phyloP scores from a whole-genome alignment of 2,329 filamentous ascomycete genomes.

The Epicoccum nigrum region DNA sequence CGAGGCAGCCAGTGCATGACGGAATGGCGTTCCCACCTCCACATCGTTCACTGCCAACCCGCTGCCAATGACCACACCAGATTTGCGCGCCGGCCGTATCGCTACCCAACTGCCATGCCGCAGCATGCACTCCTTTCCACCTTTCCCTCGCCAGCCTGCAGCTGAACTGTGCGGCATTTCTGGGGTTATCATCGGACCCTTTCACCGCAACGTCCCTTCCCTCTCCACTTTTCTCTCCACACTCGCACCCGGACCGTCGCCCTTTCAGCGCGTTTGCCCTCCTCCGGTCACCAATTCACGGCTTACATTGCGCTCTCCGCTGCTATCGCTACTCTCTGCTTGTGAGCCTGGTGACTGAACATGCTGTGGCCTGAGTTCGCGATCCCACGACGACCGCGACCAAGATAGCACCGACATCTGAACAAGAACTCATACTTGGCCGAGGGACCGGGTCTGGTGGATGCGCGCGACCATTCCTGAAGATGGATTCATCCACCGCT shows the following conservation, averaged over 20 bases:
- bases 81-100: constrained; percentile 19
- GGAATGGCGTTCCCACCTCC: constrained; percentile 26
- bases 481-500: constrained; percentile 33
- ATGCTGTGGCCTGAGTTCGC: constrained; percentile 29
- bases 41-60: constrained; percentile 20
- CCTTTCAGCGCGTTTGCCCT: background rate
- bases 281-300: background rate
- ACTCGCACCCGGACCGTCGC: constrained; percentile 5
- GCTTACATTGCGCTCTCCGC: background rate
- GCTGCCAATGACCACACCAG: constrained; percentile 24
- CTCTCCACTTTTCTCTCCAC: constrained; percentile 1
- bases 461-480: constrained; percentile 17
- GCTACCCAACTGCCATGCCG: constrained; percentile 19
- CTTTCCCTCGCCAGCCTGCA: constrained; percentile 21
- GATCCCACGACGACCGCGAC: constrained; percentile 35
- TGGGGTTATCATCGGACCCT: constrained; percentile 25
- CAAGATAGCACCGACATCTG: constrained; percentile 27
- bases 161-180: constrained; percentile 29
- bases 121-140: constrained; percentile 26
- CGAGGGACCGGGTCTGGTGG: constrained; percentile 18
- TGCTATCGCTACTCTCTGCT: background rate
- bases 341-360: constrained; percentile 22
- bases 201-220: constrained; percentile 25
- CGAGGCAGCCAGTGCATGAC: constrained; percentile 14
- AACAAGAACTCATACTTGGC: background rate